phyloP scores from a whole-genome alignment of 495 filamentous ascomycete species.

The Hypoxylon cercidicola region DNA sequence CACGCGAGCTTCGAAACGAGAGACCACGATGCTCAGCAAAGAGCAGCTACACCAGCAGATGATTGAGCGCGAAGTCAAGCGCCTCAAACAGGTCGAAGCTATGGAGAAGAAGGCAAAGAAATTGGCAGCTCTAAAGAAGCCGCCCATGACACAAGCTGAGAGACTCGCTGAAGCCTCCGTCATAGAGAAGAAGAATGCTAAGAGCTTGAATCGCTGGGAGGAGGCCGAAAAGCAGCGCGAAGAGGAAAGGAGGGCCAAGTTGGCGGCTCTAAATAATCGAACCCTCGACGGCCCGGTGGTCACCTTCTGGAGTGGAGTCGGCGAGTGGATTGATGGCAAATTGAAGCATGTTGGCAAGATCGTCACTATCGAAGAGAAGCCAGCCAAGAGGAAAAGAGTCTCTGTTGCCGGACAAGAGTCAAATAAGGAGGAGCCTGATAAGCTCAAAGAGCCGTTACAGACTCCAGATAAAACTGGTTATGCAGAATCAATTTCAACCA shows the following conservation, averaged over 20 bases:
- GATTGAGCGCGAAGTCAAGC: constrained; percentile 82
- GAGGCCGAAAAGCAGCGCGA: constrained; percentile 86
- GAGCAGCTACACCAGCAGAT: constrained; percentile 83
- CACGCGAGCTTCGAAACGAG: constrained; percentile 81
- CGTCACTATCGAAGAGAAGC: constrained; percentile 68
- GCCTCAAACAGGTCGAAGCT: constrained; percentile 77
- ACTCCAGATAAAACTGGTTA: constrained; percentile 38
- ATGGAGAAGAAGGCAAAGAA: constrained; percentile 90
- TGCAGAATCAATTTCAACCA: neutral
- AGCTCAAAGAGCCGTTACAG: constrained; percentile 31
- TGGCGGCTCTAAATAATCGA: constrained; percentile 85
- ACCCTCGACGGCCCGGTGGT: constrained; percentile 90
- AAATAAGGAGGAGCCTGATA: constrained; percentile 45
- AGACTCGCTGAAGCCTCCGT: constrained; percentile 83
- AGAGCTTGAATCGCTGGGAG: constrained; percentile 95
- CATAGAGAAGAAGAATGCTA: constrained; percentile 84
- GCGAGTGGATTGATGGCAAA: constrained; percentile 73
- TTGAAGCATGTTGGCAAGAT: constrained; percentile 77
- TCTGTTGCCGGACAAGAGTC: constrained; percentile 44
- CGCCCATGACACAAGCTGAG: constrained; percentile 89
- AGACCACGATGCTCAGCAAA: constrained; percentile 85
- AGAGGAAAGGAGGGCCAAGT: constrained; percentile 80
- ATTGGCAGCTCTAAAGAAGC: constrained; percentile 77
- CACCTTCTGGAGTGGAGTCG: constrained; percentile 91
- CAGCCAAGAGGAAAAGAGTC: constrained; percentile 58